Percentiles rank a stretch among this genome's conserved stretches.
Conservation (phyloP, 768 basidiomycete species). For the Phylloporus scabripes region DNA sequence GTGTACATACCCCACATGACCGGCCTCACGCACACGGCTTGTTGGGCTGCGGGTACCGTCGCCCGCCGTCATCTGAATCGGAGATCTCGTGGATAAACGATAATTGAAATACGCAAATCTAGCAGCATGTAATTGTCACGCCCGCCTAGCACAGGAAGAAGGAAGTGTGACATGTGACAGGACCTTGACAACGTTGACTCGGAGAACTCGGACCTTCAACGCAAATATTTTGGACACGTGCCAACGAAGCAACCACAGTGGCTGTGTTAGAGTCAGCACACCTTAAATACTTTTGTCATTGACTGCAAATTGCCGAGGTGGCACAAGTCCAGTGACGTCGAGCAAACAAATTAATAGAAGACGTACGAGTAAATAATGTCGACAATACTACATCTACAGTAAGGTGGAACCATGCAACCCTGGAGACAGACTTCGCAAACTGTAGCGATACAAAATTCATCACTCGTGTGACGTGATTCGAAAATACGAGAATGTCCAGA, state of each 20-base stretch:
- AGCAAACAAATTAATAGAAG: constrained; percentile 24
- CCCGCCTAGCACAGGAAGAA: not conserved
- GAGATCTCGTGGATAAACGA: constrained; percentile 17
- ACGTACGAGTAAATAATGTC: constrained; percentile 30
- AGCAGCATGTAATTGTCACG: constrained; percentile 9
- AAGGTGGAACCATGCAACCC: constrained; percentile 24
- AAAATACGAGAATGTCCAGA: constrained; percentile 28
- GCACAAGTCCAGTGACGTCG: constrained; percentile 22
- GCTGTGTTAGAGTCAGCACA: constrained; percentile 24
- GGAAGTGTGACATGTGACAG: constrained; percentile 5
- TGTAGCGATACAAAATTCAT: constrained; percentile 31
- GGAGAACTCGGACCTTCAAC: constrained; percentile 12
- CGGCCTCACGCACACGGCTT: constrained; percentile 3
- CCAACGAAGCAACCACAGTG: constrained; percentile 17
- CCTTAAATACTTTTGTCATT: constrained; percentile 27
- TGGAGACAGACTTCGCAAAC: constrained; percentile 18
- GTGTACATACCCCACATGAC: constrained; percentile 19
- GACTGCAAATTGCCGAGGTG: constrained; percentile 21
- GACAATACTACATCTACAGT: constrained; percentile 32
- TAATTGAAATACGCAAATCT: constrained; percentile 25
- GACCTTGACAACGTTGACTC: constrained; percentile 4
- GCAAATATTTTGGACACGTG: constrained; percentile 13
- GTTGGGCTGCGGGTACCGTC: constrained; percentile 20
- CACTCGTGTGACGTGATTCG: constrained; percentile 24
- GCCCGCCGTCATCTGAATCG: constrained; percentile 14